These are phyloP conservation scores for Nevesoporus exiguus DNA, from an alignment of 768 basidiomycete genomes.

Conservation along the genomic window DNA sequence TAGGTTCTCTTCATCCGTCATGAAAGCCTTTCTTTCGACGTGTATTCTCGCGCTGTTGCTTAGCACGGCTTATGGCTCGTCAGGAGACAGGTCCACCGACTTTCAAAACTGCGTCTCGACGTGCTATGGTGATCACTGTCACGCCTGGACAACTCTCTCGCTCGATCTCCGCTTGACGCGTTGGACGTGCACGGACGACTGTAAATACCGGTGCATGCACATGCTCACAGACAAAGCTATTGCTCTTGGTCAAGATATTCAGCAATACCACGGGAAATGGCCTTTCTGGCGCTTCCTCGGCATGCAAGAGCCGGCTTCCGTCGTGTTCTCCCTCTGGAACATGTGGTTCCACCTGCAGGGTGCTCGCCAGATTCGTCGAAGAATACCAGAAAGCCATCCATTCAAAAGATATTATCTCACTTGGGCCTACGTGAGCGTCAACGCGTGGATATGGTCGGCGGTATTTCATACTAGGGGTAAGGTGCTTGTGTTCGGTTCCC, in stretches of 20 bases:
- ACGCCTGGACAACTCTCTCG: constrained; percentile 39
- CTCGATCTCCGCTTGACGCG: constrained; percentile 61
- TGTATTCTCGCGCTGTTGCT: constrained; percentile 16
- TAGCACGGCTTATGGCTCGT: constrained; percentile 17
- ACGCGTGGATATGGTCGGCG: constrained; percentile 90
- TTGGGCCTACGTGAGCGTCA: constrained; percentile 72
- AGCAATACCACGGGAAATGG: constrained; percentile 97
- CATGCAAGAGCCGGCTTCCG: constrained; percentile 93
- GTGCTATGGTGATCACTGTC: constrained; percentile 32
- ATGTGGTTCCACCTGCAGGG: constrained; percentile 72
- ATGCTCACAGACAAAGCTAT: constrained; percentile 58
- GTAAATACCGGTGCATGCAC: constrained; percentile 89
- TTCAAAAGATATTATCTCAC: constrained; percentile 64
- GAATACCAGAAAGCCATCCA: constrained; percentile 55
- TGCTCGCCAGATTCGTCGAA: constrained; percentile 41
- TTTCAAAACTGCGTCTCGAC: constrained; percentile 38
- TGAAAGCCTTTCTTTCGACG: constrained; percentile 17
- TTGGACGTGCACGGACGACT: constrained; percentile 90
- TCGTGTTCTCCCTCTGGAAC: constrained; percentile 86
- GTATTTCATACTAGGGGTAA: constrained; percentile 92
- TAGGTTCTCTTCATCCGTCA: constrained; percentile 3
- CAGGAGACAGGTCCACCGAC: constrained; percentile 33
- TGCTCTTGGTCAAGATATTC: constrained; percentile 40
- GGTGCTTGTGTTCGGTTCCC: constrained; percentile 17
- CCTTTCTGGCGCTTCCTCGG: constrained; percentile 87